Percentiles rank a stretch among this genome's conserved stretches.
These are phyloP conservation scores for Exophiala dermatitidis DNA, from an alignment of 2,329 filamentous ascomycete species.

Conservation along the genomic window DNA sequence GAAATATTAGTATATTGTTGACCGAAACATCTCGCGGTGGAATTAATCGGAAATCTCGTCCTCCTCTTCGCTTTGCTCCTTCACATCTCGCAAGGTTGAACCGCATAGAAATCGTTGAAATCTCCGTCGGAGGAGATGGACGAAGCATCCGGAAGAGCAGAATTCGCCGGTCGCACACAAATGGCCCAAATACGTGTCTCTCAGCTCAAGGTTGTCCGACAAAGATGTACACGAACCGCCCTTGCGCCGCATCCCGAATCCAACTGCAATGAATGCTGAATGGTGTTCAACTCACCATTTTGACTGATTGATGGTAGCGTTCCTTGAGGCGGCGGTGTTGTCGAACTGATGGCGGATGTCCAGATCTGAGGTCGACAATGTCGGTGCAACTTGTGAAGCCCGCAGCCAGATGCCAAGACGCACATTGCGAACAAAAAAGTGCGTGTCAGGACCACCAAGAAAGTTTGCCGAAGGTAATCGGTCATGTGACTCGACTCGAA, in stretches of 20 bases:
- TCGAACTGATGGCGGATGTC: not conserved
- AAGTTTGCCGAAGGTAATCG: conserved; percentile 5
- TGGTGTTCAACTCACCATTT: conserved; percentile 27
- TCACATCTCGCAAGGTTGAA: too few relatives aligned
- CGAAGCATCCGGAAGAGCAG: too few relatives aligned
- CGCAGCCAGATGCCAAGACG: conserved; percentile 23
- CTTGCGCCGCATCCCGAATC: not conserved
- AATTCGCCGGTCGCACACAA: too few relatives aligned
- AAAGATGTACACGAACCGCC: not conserved
- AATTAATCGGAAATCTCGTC: not conserved
- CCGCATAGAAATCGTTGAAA: too few relatives aligned
- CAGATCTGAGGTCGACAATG: not conserved
- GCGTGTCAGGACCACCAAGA: not conserved
- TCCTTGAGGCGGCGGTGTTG: conserved; percentile 7
- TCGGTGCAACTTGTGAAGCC: conserved; percentile 3
- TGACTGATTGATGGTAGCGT: conserved; percentile 19
- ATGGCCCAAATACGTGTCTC: too few relatives aligned
- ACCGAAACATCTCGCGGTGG: not conserved
- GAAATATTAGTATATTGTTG: conserved; percentile 9
- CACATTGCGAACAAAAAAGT: conserved; percentile 13
- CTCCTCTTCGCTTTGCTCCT: not conserved
- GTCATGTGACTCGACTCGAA: not conserved
- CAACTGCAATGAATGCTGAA: not conserved
- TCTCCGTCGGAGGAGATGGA: too few relatives aligned
- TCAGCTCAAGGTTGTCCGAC: too few relatives aligned